These are phyloP conservation scores for Pseudozyma hubeiensis DNA, from an alignment of 1,284 basidiomycete species.

Conservation along the genomic window DNA sequence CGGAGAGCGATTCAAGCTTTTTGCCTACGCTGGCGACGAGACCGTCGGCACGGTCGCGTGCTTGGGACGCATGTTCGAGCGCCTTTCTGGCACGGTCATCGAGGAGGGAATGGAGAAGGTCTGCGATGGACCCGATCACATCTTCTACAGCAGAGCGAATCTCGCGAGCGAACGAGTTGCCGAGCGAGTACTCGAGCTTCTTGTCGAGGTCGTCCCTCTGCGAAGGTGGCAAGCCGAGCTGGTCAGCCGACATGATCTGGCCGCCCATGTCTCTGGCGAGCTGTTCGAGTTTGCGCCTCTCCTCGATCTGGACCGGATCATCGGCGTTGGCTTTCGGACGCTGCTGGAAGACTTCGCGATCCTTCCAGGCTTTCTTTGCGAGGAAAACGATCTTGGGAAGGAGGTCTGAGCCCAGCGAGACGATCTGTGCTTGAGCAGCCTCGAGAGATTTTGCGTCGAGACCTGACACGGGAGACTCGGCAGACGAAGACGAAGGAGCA, in stretches of 20 bases:
- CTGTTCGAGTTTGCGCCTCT: slow-evolving; percentile 42
- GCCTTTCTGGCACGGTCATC: slow-evolving; percentile 49
- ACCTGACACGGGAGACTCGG: slow-evolving; percentile 45
- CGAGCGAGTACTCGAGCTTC: slow-evolving; percentile 44
- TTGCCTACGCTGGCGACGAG: slow-evolving; percentile 19
- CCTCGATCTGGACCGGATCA: slow-evolving; percentile 28
- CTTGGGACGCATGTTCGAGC: slow-evolving; percentile 42
- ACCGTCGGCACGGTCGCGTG: slow-evolving; percentile 44
- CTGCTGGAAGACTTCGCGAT: slow-evolving; percentile 46
- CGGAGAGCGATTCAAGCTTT: slow-evolving; percentile 31
- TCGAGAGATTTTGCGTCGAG: slow-evolving; percentile 53
- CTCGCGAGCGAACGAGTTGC: slow-evolving; percentile 51
- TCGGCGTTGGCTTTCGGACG: slow-evolving; percentile 13
- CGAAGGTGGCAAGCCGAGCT: slow-evolving; percentile 40
- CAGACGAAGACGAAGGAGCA: background rate
- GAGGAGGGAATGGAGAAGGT: slow-evolving; percentile 59
- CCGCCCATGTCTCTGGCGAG: slow-evolving; percentile 51
- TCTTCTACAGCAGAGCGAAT: slow-evolving; percentile 45
- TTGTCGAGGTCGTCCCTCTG: slow-evolving; percentile 34
- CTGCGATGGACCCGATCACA: slow-evolving; percentile 49
- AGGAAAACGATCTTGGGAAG: slow-evolving; percentile 61
- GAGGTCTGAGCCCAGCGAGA: slow-evolving; percentile 50
- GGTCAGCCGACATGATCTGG: slow-evolving; percentile 51
- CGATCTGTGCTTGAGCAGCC: slow-evolving; percentile 51
- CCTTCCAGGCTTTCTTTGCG: slow-evolving; percentile 57